A percentile compares a stretch with the other conserved stretches of the same genome.
Conservation (phyloP, 2,329 filamentous ascomycete species). For the Epichloe sylvatica region DNA sequence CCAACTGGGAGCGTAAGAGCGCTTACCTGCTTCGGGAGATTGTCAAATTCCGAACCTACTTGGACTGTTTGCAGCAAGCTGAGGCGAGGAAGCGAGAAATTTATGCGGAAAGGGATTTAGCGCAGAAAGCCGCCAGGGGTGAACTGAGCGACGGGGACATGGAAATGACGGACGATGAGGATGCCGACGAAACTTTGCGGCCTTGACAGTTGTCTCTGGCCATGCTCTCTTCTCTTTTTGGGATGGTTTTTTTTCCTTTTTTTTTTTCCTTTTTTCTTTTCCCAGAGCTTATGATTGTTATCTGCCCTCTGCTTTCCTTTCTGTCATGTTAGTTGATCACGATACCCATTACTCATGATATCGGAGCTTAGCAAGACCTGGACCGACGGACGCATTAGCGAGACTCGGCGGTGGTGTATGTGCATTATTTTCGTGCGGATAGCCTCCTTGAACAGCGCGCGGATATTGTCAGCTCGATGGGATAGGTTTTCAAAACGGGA, state of each 20-base stretch:
- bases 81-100: conserved; percentile 57
- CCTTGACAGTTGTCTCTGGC: conserved; percentile 10
- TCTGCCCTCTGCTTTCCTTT: not conserved
- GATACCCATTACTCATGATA: conserved; percentile 2
- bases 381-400: not conserved
- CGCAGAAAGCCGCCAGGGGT: conserved; percentile 34
- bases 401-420: not conserved
- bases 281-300: not conserved
- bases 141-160: conserved; percentile 29
- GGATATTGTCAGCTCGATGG: not conserved
- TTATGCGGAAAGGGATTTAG: conserved; percentile 44
- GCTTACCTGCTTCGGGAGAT: conserved; percentile 84
- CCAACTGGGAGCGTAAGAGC: conserved; percentile 95
- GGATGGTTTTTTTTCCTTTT: not conserved
- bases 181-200: conserved; percentile 22
- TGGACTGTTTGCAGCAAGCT: conserved; percentile 67
- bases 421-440: not conserved
- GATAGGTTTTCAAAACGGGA: not conserved
- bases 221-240: not conserved
- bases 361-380: no score
- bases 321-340: not conserved
- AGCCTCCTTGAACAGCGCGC: not conserved
- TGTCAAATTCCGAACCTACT: conserved; percentile 92
- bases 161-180: conserved; percentile 20
- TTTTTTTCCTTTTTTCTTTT: not conserved